Conservation (phyloP, 768 basidiomycete species). For the Hericium alpestre region DNA sequence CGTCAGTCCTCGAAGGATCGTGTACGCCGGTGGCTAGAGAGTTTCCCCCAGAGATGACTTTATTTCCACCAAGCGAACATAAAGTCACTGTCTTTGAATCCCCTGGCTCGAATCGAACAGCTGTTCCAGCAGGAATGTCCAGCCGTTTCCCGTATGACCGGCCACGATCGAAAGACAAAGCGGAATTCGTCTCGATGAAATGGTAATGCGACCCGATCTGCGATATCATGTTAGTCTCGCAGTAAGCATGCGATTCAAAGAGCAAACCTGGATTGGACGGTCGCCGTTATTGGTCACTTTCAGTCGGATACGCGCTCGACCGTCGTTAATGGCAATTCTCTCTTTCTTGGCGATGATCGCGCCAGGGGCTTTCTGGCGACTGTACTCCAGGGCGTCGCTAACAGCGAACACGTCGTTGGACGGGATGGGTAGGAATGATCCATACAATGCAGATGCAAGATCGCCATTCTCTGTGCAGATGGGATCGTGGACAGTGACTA, state of each 20-base stretch:
- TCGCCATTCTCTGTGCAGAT: slow-evolving; percentile 78
- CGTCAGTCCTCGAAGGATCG: slow-evolving; percentile 32
- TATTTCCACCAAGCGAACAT: slow-evolving; percentile 64
- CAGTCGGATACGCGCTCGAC: slow-evolving; percentile 56
- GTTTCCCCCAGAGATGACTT: slow-evolving; percentile 73
- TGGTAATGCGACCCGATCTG: slow-evolving; percentile 93
- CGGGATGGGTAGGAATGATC: slow-evolving; percentile 85
- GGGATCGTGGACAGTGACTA: slow-evolving; percentile 96
- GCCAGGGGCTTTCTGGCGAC: slow-evolving; percentile 54
- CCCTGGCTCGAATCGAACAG: slow-evolving; percentile 93
- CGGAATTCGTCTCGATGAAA: slow-evolving; percentile 82
- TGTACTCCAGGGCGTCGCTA: slow-evolving; percentile 36
- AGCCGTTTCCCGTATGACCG: slow-evolving; percentile 77
- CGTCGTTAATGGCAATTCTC: slow-evolving; percentile 66
- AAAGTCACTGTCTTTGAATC: slow-evolving; percentile 78
- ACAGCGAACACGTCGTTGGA: slow-evolving; percentile 53
- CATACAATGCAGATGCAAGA: slow-evolving; percentile 78
- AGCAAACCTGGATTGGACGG: slow-evolving; percentile 78
- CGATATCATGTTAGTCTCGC: slow-evolving; percentile 3
- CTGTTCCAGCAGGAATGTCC: slow-evolving; percentile 90
- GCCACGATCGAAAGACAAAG: slow-evolving; percentile 72
- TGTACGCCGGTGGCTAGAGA: slow-evolving; percentile 49
- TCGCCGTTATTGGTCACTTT: slow-evolving; percentile 87
- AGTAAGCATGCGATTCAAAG: neutral
- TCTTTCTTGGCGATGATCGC: slow-evolving; percentile 59